Conservation (phyloP, 345 rosid genomes). For the Balakata baccata region DNA sequence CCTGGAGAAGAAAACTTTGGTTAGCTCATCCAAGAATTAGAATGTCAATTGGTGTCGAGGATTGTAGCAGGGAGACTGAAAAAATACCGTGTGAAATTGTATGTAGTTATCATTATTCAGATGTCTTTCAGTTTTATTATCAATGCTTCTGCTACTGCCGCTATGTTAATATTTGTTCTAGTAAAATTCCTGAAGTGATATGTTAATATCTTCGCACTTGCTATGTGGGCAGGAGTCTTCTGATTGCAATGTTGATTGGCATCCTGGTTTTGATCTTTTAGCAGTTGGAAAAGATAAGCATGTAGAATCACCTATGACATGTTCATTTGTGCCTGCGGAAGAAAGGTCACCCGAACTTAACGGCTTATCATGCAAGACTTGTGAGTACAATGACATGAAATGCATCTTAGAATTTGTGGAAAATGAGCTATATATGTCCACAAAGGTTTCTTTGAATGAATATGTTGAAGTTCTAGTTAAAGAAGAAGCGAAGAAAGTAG, state of each 20-base stretch:
- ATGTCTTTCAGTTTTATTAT: neutral
- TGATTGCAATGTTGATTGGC: conserved; percentile 35
- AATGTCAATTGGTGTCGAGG: conserved; percentile 20
- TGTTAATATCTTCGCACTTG: conserved; percentile 40
- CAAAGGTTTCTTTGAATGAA: conserved; percentile 39
- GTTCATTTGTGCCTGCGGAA: conserved; percentile 21
- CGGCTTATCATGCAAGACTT: conserved; percentile 16
- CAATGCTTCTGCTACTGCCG: neutral
- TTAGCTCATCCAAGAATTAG: conserved; percentile 34
- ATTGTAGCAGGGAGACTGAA: conserved; percentile 23
- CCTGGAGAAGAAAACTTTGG: conserved; percentile 76
- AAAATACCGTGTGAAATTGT: conserved; percentile 31
- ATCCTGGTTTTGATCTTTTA: conserved; percentile 45
- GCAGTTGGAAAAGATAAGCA: conserved; percentile 24
- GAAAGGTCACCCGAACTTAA: conserved; percentile 29
- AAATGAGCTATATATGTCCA: conserved; percentile 58
- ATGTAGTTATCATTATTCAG: conserved; percentile 19
- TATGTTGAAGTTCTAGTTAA: conserved; percentile 50
- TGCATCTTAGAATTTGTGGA: conserved; percentile 50
- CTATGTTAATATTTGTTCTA: neutral
- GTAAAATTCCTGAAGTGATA: conserved; percentile 13
- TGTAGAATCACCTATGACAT: conserved; percentile 11
- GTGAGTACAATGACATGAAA: conserved; percentile 26
- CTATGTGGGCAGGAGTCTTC: conserved; percentile 33
- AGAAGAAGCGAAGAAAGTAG: conserved; percentile 43